phyloP scores from a whole-genome alignment of 306 rosid genomes.

The Vachellia pachyceras region DNA sequence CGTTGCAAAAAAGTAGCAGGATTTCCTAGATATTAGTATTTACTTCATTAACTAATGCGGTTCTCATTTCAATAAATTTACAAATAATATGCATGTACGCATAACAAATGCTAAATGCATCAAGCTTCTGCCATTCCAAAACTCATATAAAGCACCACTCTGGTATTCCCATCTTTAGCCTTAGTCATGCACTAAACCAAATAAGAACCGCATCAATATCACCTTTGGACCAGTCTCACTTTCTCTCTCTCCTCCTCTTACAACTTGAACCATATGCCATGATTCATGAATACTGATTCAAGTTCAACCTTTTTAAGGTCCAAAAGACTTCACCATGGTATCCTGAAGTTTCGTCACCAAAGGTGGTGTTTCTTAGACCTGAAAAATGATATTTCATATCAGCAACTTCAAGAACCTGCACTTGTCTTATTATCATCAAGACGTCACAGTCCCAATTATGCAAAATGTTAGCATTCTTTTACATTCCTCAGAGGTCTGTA shows the following conservation, averaged over 20 bases:
- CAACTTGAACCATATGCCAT: background rate
- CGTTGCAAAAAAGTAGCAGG: background rate
- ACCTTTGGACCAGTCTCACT: background rate
- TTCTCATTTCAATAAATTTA: background rate
- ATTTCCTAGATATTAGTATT: background rate
- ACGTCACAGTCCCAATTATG: background rate
- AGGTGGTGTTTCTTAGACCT: background rate
- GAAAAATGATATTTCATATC: conserved; percentile 9
- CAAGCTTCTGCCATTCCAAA: conserved; percentile 7
- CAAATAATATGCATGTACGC: background rate
- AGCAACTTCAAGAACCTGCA: background rate
- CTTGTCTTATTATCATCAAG: background rate
- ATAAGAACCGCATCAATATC: conserved; percentile 12
- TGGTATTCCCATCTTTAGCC: background rate
- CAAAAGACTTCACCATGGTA: background rate
- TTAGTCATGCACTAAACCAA: background rate
- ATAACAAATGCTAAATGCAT: conserved; percentile 16
- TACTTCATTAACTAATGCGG: background rate
- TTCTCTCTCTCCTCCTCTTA: background rate
- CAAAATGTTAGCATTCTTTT: background rate
- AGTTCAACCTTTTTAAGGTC: background rate
- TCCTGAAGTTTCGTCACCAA: background rate
- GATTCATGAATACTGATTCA: background rate
- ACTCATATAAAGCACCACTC: background rate
- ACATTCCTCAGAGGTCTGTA: background rate